These are phyloP conservation scores for Botrytis squamosa DNA, from an alignment of 2,329 filamentous ascomycete genomes.

Conservation along the genomic window DNA sequence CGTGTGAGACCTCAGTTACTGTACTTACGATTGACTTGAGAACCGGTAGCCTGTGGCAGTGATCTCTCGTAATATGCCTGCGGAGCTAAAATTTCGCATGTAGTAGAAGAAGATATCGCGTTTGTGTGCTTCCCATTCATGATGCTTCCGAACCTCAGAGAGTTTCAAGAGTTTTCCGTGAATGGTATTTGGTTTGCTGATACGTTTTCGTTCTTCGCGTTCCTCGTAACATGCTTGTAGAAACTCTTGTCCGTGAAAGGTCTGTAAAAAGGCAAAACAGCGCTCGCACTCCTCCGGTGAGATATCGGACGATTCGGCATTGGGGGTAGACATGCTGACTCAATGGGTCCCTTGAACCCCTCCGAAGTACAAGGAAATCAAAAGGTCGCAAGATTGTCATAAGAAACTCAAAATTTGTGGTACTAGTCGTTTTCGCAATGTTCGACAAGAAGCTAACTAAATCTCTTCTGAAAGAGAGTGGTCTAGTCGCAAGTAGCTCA, in stretches of 20 bases:
- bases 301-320: conserved; percentile 8
- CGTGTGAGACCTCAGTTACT: not conserved
- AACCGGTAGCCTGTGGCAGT: not conserved
- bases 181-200: not conserved
- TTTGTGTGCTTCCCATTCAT: conserved; percentile 15
- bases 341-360: not conserved
- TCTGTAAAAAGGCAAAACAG: conserved; percentile 13
- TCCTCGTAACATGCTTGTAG: conserved; percentile 14
- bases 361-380: not conserved
- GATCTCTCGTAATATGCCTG: conserved; percentile 11
- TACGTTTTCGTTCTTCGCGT: conserved; percentile 7
- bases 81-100: conserved; percentile 15
- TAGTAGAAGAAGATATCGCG: conserved; percentile 4
- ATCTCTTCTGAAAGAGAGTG: not conserved
- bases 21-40: conserved; percentile 18
- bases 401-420: not conserved
- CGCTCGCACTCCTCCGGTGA: conserved; percentile 3
- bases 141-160: not conserved
- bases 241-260: conserved; percentile 1
- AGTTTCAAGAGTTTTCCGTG: conserved; percentile 6
- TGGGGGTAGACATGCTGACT: conserved; percentile 1
- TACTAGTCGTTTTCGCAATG: not conserved
- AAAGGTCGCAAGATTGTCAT: not conserved
- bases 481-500: not conserved
- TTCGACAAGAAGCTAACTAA: not conserved